Conservation (phyloP, 2,329 filamentous ascomycete genomes). For the Penicillium sp. region DNA sequence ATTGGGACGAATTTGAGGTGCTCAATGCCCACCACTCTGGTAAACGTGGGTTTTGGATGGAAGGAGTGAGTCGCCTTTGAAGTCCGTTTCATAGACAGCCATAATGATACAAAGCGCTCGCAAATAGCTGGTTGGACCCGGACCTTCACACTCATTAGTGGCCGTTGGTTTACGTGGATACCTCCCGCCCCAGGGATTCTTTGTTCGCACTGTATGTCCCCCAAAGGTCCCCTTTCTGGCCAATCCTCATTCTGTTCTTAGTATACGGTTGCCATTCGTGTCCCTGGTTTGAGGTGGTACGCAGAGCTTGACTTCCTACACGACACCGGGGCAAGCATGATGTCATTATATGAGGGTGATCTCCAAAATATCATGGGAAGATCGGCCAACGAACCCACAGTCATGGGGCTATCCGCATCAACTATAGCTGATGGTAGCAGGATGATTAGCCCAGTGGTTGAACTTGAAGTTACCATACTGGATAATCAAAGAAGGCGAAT, state of each 20-base stretch:
- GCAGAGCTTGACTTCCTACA: background rate
- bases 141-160: background rate
- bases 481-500: background rate
- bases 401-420: background rate
- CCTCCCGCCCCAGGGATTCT: background rate
- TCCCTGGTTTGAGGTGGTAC: background rate
- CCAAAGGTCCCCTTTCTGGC: background rate
- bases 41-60: constrained; percentile 5
- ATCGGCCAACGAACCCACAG: background rate
- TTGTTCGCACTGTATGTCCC: background rate
- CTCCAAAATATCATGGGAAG: background rate
- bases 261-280: background rate
- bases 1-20: constrained; percentile 6
- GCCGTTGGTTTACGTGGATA: background rate
- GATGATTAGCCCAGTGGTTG: background rate
- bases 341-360: constrained; percentile 1
- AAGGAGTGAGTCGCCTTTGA: background rate
- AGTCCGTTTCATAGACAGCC: background rate
- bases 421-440: background rate
- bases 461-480: background rate
- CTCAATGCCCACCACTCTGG: background rate
- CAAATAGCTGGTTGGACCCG: background rate
- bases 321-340: background rate
- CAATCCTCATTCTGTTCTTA: background rate
- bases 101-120: background rate